Evolutionary conservation across 2,329 filamentous ascomycete genomes (phyloP), one percentile per base, ranked within the genome.

Genomic region (Plectosphaerella plurivora): DNA sequence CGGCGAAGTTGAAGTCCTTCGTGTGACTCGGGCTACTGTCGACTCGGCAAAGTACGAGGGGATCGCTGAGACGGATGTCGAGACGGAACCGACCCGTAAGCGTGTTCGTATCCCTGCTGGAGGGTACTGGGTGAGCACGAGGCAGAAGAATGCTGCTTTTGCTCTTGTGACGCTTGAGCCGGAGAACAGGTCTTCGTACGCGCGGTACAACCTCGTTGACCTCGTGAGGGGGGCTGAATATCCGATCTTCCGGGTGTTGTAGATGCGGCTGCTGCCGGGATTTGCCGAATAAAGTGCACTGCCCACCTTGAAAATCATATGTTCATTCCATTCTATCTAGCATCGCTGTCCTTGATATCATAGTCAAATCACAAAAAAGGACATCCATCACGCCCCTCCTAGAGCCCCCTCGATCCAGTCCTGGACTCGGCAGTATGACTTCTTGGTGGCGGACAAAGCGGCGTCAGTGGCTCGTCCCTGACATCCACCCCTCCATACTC

Each of bases 181-280:
- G 1, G 66, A 68, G 57, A 64, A 63, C 5, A 63, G 65, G 11
- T 65, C 68, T 47, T 68, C 66, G 1, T 68, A 66, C 28, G 65
- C 60, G 1, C 63, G 60, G 4, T 62, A 60, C 18, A 66, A 65
- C 46, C 60, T 68, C 12, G 53, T 68, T 1, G 63, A 65, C 2
- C 51, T 66, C 1, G 51, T 53, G 5, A 58, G 47, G 2, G 63
- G 62, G 0, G 65, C 68, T 35, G 65, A 68, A 49, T 68, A 67
- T 48, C 65, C 58, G 2, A 52, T 68, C 2, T 68, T 61, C 22
- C 56, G 64, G 1, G 54, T 66, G 11, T n/a, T 44, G 41, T 15
- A 51, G 41, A 33, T 33, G 22, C 22, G 3, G 22, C 22, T 22
- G 22, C 5, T 5, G 5, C 22, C 3, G 22, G 3, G 22, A 5